These are phyloP conservation scores for Boletus edulis DNA, from an alignment of 768 basidiomycete genomes.

Conservation along the genomic window DNA sequence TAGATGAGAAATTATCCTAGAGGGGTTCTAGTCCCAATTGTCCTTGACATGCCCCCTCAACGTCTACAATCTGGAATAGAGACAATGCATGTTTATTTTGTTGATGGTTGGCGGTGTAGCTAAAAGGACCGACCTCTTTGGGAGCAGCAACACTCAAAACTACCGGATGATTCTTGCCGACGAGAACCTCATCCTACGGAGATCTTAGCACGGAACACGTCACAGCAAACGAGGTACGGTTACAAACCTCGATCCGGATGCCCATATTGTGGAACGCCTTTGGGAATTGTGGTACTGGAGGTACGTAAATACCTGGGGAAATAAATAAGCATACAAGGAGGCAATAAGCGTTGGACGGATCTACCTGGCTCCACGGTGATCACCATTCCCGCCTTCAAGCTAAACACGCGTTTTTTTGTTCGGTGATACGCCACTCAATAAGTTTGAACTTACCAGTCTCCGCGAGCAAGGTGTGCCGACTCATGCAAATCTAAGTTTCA, in stretches of 20 bases:
- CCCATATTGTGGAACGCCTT: constrained; percentile 88
- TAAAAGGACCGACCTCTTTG: constrained; percentile 61
- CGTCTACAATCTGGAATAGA: constrained; percentile 54
- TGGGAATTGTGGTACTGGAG: constrained; percentile 74
- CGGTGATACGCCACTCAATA: background rate
- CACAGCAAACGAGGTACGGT: background rate
- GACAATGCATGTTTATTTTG: background rate
- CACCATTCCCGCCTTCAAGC: constrained; percentile 83
- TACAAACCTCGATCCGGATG: constrained; percentile 80
- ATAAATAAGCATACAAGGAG: constrained; percentile 4
- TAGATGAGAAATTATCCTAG: constrained; percentile 21
- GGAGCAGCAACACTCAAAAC: constrained; percentile 74
- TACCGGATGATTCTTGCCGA: constrained; percentile 57
- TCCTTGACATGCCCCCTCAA: constrained; percentile 81
- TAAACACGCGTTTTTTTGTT: constrained; percentile 26
- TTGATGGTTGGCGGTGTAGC: background rate
- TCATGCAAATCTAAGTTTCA: constrained; percentile 79
- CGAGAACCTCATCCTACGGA: constrained; percentile 66
- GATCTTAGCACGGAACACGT: constrained; percentile 7
- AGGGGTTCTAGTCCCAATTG: constrained; percentile 59
- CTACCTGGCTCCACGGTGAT: constrained; percentile 88
- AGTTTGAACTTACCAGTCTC: constrained; percentile 43
- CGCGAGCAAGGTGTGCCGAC: constrained; percentile 58
- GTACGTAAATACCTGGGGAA: constrained; percentile 78
- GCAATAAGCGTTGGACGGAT: constrained; percentile 7